Percentiles rank a stretch among this genome's conserved stretches.
phyloP scores from a whole-genome alignment of 805 yeast species.

The Teunomyces panamensis region DNA sequence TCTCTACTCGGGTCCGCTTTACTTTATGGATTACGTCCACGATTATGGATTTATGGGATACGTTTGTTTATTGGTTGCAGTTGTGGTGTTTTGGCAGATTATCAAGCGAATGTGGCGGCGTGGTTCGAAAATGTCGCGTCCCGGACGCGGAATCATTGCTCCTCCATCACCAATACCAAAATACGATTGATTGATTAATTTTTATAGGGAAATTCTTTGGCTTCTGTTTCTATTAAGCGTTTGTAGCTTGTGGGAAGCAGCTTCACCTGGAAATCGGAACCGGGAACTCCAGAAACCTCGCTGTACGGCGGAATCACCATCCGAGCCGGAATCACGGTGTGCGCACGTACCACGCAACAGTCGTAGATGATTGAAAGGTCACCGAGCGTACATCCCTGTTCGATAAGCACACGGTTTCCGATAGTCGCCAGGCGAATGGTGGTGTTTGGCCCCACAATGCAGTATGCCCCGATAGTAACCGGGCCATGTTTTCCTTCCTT shows the following conservation, averaged over 20 bases:
- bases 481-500: conserved; percentile 18
- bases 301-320: conserved; percentile 53
- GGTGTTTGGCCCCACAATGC: conserved; percentile 37
- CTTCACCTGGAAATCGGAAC: conserved; percentile 23
- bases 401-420: conserved; percentile 51
- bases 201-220: conserved; percentile 19
- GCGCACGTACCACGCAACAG: conserved; percentile 46
- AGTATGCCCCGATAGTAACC: conserved; percentile 46
- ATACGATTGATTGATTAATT: neutral
- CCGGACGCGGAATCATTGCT: conserved; percentile 8
- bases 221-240: conserved; percentile 35
- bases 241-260: conserved; percentile 31
- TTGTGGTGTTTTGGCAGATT: conserved; percentile 9
- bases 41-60: conserved; percentile 46
- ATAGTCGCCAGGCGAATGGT: conserved; percentile 35
- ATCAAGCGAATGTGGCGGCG: neutral
- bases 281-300: conserved; percentile 41
- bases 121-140: neutral
- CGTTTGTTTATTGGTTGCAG: conserved; percentile 13
- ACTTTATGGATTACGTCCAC: conserved; percentile 45
- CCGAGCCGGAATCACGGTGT: conserved; percentile 40
- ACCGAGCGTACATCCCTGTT: conserved; percentile 35
- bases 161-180: conserved; percentile 2
- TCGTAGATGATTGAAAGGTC: conserved; percentile 45
- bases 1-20: conserved; percentile 38